These are phyloP conservation scores for Fusarium subtropicale DNA, from an alignment of 2,329 filamentous ascomycete genomes.

Conservation along the genomic window DNA sequence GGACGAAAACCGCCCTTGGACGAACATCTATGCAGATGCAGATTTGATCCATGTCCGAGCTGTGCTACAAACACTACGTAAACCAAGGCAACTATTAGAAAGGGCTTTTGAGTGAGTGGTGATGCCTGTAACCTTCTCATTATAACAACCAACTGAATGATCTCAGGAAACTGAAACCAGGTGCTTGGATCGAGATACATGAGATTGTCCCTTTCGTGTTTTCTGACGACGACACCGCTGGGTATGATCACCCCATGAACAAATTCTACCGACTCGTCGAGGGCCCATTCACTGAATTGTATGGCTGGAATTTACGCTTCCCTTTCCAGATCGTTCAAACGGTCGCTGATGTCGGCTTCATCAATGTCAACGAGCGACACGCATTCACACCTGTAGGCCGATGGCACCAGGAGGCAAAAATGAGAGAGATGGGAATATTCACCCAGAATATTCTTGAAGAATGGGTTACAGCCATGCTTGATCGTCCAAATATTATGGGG, in stretches of 20 bases:
- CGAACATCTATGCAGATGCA: constrained; percentile 53
- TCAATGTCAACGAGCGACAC: constrained; percentile 48
- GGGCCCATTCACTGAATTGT: constrained; percentile 49
- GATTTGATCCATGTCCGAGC: constrained; percentile 67
- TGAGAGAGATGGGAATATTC: constrained; percentile 55
- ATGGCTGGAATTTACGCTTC: constrained; percentile 53
- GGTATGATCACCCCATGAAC: constrained; percentile 49
- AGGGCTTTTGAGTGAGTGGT: constrained; percentile 58
- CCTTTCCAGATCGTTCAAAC: constrained; percentile 45
- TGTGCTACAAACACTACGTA: constrained; percentile 61
- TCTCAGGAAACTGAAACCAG: constrained; percentile 51
- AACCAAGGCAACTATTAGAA: constrained; percentile 62
- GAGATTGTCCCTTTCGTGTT: constrained; percentile 51
- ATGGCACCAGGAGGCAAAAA: constrained; percentile 52
- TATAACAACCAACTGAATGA: constrained; percentile 19
- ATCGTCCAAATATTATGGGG: constrained; percentile 50
- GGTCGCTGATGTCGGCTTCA: constrained; percentile 51
- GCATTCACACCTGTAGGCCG: constrained; percentile 52
- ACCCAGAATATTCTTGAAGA: constrained; percentile 52
- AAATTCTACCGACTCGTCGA: constrained; percentile 51
- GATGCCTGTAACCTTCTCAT: background rate
- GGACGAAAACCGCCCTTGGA: constrained; percentile 52
- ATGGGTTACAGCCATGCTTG: constrained; percentile 51
- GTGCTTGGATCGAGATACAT: constrained; percentile 57
- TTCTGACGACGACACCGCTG: constrained; percentile 50